Evolutionary conservation across 1,284 basidiomycete genomes (phyloP).

Genomic region (Lentinula novae-zelandiae): DNA sequence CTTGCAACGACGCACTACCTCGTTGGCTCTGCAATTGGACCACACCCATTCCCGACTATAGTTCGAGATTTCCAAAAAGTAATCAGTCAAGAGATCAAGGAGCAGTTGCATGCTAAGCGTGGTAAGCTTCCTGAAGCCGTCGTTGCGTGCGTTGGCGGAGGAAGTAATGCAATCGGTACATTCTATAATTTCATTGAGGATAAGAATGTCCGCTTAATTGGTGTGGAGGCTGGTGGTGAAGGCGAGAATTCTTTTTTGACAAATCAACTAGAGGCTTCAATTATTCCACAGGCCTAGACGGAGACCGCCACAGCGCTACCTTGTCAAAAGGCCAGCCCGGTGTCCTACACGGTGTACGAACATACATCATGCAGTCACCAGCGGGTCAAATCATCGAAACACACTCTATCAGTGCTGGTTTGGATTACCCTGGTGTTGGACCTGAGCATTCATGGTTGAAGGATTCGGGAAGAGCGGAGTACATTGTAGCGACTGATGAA

Average conservation of each 20-base stretch:
- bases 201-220: slow-evolving; percentile 77
- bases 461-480: slow-evolving; percentile 91
- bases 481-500: slow-evolving; percentile 90
- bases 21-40: slow-evolving; percentile 96
- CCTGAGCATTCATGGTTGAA: slow-evolving; percentile 98
- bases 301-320: slow-evolving; percentile 88
- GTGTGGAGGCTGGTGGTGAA: slow-evolving; percentile 96
- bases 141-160: slow-evolving; percentile 97
- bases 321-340: slow-evolving; percentile 88
- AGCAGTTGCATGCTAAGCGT: slow-evolving; percentile 70
- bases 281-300: slow-evolving; percentile 62
- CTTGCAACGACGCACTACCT: slow-evolving; percentile 93
- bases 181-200: slow-evolving; percentile 95
- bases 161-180: slow-evolving; percentile 95
- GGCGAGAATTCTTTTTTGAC: slow-evolving; percentile 40
- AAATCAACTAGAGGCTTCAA: slow-evolving; percentile 4
- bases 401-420: slow-evolving; percentile 94
- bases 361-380: slow-evolving; percentile 88
- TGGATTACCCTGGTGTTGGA: slow-evolving; percentile 92
- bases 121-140: slow-evolving; percentile 93
- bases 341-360: slow-evolving; percentile 94
- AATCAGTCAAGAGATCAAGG: slow-evolving; percentile 94
- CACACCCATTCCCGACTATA: slow-evolving; percentile 98
- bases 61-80: slow-evolving; percentile 98
- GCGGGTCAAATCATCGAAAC: slow-evolving; percentile 96